Conservation (phyloP, 1,284 basidiomycete species). For the Kwoniella shivajii region DNA sequence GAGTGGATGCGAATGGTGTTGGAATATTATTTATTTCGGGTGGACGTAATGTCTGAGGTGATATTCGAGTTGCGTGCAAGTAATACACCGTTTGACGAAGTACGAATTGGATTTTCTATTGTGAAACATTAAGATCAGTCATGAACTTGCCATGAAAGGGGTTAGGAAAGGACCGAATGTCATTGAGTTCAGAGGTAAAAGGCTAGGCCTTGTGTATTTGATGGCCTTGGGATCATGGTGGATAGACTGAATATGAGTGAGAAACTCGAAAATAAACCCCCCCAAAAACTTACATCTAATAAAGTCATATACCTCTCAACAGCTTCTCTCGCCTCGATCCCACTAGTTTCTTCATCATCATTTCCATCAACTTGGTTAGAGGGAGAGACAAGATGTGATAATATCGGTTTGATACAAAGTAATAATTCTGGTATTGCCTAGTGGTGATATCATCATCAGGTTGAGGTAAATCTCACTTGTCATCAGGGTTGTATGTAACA, state of each 20-base stretch:
- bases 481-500: not conserved
- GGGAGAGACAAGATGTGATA: conserved; percentile 35
- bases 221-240: no score
- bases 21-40: conserved; percentile 36
- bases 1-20: conserved; percentile 38
- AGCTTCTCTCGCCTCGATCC: conserved; percentile 29
- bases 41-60: conserved; percentile 36
- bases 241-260: no score
- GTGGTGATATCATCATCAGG: not conserved
- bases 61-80: conserved; percentile 41
- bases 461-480: no score
- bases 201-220: no score
- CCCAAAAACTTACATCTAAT: conserved; percentile 45
- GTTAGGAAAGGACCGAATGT: no score
- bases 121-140: not conserved
- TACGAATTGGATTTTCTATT: conserved; percentile 51
- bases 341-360: conserved; percentile 25
- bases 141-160: no score
- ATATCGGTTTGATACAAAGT: conserved; percentile 42
- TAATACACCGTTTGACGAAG: conserved; percentile 50
- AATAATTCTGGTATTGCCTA: conserved; percentile 47
- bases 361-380: not conserved
- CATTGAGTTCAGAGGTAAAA: no score
- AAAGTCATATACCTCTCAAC: conserved; percentile 44
- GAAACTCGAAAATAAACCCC: no score